Percentiles rank a stretch among this genome's conserved stretches.
Evolutionary conservation across 108 stramenopile genomes (phyloP).

Genomic region (Stephanodiscus triporus): DNA sequence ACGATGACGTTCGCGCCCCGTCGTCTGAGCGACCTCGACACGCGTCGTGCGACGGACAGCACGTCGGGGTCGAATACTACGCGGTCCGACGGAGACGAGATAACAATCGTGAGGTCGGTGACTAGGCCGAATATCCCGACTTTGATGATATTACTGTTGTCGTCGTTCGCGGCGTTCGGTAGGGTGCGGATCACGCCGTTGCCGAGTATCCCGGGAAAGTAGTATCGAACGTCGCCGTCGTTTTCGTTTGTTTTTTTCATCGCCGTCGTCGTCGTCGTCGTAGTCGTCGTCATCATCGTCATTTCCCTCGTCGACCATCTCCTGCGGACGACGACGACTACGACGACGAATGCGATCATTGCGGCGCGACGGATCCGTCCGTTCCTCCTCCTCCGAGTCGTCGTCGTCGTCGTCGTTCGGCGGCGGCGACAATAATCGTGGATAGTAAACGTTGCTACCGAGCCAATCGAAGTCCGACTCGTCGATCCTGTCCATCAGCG

Average conservation of each 20-base stretch:
- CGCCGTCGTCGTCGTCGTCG: neutral
- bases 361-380: too few species aligned
- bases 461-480: conserved; percentile 41
- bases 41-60: conserved; percentile 26
- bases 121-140: conserved; percentile 47
- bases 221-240: neutral
- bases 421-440: neutral
- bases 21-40: neutral
- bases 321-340: neutral
- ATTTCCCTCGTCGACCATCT: neutral
- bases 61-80: conserved; percentile 36
- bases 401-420: neutral
- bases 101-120: conserved; percentile 37
- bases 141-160: too few species aligned
- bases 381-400: too few species aligned
- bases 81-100: conserved; percentile 26
- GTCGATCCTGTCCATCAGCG: conserved; percentile 29
- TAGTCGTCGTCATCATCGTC: too few species aligned
- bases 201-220: conserved; percentile 40
- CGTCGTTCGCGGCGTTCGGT: neutral
- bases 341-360: too few species aligned
- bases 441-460: conserved; percentile 49
- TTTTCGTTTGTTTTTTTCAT: too few species aligned
- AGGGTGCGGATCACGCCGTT: conserved; percentile 30
- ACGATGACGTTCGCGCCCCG: conserved; percentile 45